Evolutionary conservation across 768 basidiomycete species (phyloP).

Genomic region (Scleroderma bovista): DNA sequence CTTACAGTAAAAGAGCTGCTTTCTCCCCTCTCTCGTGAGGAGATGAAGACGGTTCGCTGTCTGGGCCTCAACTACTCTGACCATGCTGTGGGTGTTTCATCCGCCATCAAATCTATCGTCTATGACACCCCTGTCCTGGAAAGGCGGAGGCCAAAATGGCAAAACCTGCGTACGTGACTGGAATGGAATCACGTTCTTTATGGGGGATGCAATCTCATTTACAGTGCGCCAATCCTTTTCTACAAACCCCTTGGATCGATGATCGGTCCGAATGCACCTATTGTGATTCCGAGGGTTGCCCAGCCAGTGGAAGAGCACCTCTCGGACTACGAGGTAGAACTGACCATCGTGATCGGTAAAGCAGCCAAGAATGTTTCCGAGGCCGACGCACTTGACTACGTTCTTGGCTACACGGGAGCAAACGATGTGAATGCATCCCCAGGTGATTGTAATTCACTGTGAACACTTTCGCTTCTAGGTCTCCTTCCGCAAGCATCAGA

Average conservation of each 20-base stretch:
- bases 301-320: slow-evolving; percentile 68
- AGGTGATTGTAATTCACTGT: neutral
- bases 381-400: slow-evolving; percentile 77
- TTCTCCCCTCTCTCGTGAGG: slow-evolving; percentile 58
- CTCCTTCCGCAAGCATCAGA: neutral
- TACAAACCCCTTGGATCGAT: slow-evolving; percentile 71
- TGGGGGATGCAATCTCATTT: neutral
- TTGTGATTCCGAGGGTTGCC: slow-evolving; percentile 59
- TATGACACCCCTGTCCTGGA: neutral
- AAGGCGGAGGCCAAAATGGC: slow-evolving; percentile 65
- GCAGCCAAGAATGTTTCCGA: slow-evolving; percentile 74
- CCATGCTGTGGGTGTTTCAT: slow-evolving; percentile 53
- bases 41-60: slow-evolving; percentile 68
- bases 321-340: slow-evolving; percentile 79
- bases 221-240: slow-evolving; percentile 68
- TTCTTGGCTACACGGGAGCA: slow-evolving; percentile 75
- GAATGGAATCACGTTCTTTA: neutral
- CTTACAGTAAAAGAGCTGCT: slow-evolving; percentile 71
- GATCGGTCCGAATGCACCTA: slow-evolving; percentile 62
- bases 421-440: slow-evolving; percentile 55
- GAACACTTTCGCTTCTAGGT: neutral
- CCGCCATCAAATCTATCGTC: neutral
- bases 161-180: slow-evolving; percentile 49
- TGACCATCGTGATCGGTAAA: slow-evolving; percentile 81
- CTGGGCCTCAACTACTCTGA: slow-evolving; percentile 82